Base-by-base conservation (phyloP, 139 green algal genomes). In the Nannochloris sp. region DNA sequence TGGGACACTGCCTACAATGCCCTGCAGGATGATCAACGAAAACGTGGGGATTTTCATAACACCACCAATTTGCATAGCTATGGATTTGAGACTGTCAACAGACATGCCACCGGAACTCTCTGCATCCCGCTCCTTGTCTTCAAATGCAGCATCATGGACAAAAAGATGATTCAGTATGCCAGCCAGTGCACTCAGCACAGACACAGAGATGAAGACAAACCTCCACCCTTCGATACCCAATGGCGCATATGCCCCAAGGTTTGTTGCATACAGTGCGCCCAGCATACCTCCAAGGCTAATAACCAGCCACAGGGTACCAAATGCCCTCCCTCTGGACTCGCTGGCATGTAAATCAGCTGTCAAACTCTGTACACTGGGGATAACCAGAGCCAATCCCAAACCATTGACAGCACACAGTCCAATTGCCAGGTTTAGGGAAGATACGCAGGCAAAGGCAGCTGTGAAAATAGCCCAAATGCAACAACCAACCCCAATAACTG, bases 391-490 rank as follows among this genome's bases (percentile, higher is more conserved):
- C 36, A 91, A 77, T 8, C 84, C 84, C 5, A 91, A 53, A 16
- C 84, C 84, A 62, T 91, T 91, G 48, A 87, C 56, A 23, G 73
- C 81, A 70, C 74, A 84, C 17, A 87, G 79, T 1, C 77, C 25
- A n/a, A 85, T 70, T 29, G 75, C 82, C 48, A 80, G 49, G 1
- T 20, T 31, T 5, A 74, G 29, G 3, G 60, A 66, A 20, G 29
- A 56, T 17, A 31, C 37, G 10, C 13, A 37, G n/a, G 60, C 64
- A 64, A 92, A 87, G 8, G 65, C 66, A 16, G 65, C 71, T 12
- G 82, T 87, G 77, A 88, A 88, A 50, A 79, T 61, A 16, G 77
- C 74, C 85, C 85, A 91, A 4, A 91, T 72, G 25, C 85, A 67
- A 56, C 81, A 88, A n/a, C 85, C 85, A 17, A 55, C 56, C 26